Evolutionary conservation across 345 rosid species (phyloP).

Genomic region (rapeseed (Brassica napus)): Da-Ae NC_063441.1:13496501-13497000

Average conservation of each 20-base stretch:
- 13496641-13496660: conserved; percentile 5
- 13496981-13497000: not conserved
- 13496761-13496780: conserved; percentile 76
- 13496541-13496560: conserved; percentile 24
- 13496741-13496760: conserved; percentile 76
- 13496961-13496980: not conserved
- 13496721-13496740: conserved; percentile 86
- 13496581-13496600: conserved; percentile 2
- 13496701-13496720: conserved; percentile 98
- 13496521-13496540: conserved; percentile 17
- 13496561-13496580: conserved; percentile 5
- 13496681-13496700: conserved; percentile 39
- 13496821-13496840: conserved; percentile 76
- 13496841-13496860: conserved; percentile 92
- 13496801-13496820: conserved; percentile 92
- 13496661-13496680: conserved; percentile 17
- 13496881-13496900: conserved; percentile 83
- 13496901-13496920: conserved; percentile 83
- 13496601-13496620: conserved; percentile 19
- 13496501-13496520: conserved; percentile 24
- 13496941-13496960: conserved; percentile 53
- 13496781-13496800: conserved; percentile 86
- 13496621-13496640: conserved; percentile 7
- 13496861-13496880: conserved; percentile 96
- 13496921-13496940: conserved; percentile 91